These are phyloP conservation scores for Chamaenerion angustifolium DNA, from an alignment of 345 rosid genomes.

Conservation along the genomic window DNA sequence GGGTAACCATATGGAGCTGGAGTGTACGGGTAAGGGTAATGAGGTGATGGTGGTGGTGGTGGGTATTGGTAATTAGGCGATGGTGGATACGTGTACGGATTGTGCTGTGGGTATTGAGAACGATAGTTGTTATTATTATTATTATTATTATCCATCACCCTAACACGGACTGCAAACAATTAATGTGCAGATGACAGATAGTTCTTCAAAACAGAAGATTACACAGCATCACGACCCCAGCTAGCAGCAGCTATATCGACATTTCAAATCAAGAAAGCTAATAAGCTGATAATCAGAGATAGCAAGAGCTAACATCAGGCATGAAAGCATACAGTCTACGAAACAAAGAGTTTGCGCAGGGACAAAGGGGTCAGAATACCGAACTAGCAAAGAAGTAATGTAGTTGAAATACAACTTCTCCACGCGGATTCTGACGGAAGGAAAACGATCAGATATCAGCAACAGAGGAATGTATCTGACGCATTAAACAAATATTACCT, in stretches of 20 bases:
- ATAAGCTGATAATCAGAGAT: not conserved
- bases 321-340: no score
- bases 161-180: not conserved
- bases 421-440: no score
- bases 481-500: no score
- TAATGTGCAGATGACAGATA: no score
- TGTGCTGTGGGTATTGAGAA: conserved; percentile 24
- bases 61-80: conserved; percentile 7
- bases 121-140: conserved; percentile 22
- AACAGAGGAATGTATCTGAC: no score
- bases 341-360: no score
- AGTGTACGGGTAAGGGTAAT: conserved; percentile 27
- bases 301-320: not conserved
- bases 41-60: conserved; percentile 16
- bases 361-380: no score
- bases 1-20: conserved; percentile 25
- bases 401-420: no score
- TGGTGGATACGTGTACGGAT: conserved; percentile 10
- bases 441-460: no score
- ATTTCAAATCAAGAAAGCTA: conserved; percentile 1
- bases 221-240: not conserved
- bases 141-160: conserved; percentile 22
- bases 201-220: no score
- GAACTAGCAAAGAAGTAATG: no score
- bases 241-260: not conserved